Evolutionary conservation across 371 early-diverging fungal species (phyloP), one percentile per base, ranked within the genome.

Genomic region (Rhizopus sp.): DNA sequence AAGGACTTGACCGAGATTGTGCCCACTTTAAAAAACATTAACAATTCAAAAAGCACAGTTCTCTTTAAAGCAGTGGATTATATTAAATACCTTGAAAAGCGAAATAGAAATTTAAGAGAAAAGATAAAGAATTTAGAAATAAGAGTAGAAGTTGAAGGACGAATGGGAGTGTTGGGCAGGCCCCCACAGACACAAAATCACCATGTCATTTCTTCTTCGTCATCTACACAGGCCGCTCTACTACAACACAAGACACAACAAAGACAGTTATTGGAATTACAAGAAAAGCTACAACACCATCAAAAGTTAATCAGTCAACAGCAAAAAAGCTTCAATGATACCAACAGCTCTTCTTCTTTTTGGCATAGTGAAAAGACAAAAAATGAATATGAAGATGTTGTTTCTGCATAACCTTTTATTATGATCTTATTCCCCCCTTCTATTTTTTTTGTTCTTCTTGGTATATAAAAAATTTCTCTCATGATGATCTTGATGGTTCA

Each of bases 1-100:
- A 89, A 88, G 55, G 85, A 87, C 57, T 77, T 94, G 49, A 86
- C 87, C 31, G 85, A 85, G 40, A 77, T 93, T 50, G 90, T 93
- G 17, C 95, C 95, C 40, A 83, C 85, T 4, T 69, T 92, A 53
- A 82, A 68, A 41, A 75, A 77, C n/a, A 66, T 74, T 40, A 78
- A 77, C 44, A 72, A 75, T 47, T 78, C 78, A 34, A 82, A 80
- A 57, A 73, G 78, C 9, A 73, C 77, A 9, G 75, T 82, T 10
- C 61, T 84, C 16, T 71, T 73, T 60, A 80, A 80, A 57, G 79
- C 80, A 44, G 72, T 78, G 41, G 68, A 81, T 53, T 77, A 68
- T 41, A 78, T 73, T 50, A 68, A 64, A 54, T 65, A 60, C 49
- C 74, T 80, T 4, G 73, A 77, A 40, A 73, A 75, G 40, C 69